A percentile compares a stretch with the other conserved stretches of the same genome.
Evolutionary conservation across 257 asterid species (phyloP).

Genomic region (Marsdenia floribunda): DNA sequence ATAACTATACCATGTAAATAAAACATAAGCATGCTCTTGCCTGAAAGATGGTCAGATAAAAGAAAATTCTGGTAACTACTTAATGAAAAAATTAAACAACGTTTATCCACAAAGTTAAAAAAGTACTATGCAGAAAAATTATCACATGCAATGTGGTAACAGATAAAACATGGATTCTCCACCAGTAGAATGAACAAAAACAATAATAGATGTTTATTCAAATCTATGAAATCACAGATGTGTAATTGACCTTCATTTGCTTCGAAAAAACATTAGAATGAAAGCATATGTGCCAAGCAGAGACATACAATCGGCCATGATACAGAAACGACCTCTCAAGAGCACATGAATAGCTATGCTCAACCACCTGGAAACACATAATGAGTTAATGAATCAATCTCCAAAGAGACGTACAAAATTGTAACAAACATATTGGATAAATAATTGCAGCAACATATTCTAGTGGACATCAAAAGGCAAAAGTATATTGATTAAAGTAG

Average conservation of each 20-base stretch:
- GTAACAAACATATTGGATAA: not conserved
- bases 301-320: conserved; percentile 88
- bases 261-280: conserved; percentile 88
- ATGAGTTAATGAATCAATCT: conserved; percentile 7
- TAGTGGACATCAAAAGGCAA: not conserved
- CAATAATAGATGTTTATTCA: not conserved
- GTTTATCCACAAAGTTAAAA: not conserved
- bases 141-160: not conserved
- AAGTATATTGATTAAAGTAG: not conserved
- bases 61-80: not conserved
- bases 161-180: conserved; percentile 3
- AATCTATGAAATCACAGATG: conserved; percentile 1
- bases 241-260: conserved; percentile 68
- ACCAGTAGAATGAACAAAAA: not conserved
- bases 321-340: conserved; percentile 90
- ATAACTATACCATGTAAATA: not conserved
- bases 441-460: conserved; percentile 1
- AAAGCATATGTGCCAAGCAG: conserved; percentile 88
- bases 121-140: not conserved
- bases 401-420: not conserved
- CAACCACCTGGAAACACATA: conserved; percentile 55
- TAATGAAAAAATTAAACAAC: not conserved
- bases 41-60: not conserved
- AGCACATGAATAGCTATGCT: conserved; percentile 94
- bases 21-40: not conserved